These are phyloP conservation scores for Trichoderma endophyticum DNA, from an alignment of 2,329 filamentous ascomycete genomes.

Conservation along the genomic window DNA sequence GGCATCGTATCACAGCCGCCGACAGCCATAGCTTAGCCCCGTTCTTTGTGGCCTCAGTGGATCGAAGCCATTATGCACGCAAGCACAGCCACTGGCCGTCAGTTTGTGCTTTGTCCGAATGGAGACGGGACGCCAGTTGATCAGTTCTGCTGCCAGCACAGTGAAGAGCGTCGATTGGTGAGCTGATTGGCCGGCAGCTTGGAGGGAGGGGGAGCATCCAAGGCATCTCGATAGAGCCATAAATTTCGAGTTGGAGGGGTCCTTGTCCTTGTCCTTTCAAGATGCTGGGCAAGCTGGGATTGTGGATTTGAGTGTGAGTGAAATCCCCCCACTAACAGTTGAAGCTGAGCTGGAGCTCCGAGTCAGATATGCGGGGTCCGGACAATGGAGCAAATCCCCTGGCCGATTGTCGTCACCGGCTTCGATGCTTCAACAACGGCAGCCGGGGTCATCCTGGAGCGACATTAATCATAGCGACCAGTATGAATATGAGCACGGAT, in stretches of 20 bases:
- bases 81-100: constrained; percentile 14
- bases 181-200: background rate
- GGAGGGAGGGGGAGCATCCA: background rate
- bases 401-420: background rate
- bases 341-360: background rate
- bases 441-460: background rate
- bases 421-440: background rate
- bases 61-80: constrained; percentile 5
- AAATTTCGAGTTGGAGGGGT: background rate
- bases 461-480: background rate
- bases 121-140: background rate
- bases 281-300: background rate
- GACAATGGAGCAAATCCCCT: background rate
- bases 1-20: constrained; percentile 13
- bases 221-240: background rate
- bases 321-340: background rate
- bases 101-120: background rate
- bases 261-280: background rate
- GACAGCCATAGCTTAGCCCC: background rate
- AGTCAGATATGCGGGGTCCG: background rate
- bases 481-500: background rate
- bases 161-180: background rate
- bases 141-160: background rate
- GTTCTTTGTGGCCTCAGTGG: constrained; percentile 14
- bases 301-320: background rate